Base-by-base conservation (phyloP, 306 rosid species). In the Castanea crenata region DNA sequence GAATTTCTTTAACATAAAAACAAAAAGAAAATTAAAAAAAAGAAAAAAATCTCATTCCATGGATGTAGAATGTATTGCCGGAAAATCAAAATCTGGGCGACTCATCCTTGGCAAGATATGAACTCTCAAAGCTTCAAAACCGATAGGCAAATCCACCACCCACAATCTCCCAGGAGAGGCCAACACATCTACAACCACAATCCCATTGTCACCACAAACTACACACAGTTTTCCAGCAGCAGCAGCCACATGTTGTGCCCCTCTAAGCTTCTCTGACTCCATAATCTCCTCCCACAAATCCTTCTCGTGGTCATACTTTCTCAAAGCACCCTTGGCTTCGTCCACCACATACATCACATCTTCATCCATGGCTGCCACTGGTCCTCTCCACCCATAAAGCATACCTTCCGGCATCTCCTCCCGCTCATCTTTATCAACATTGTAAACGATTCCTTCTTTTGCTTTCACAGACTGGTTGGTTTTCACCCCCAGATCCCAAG, bases 301-400 rank as follows among this genome's bases (percentile, higher is more conserved):
- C 74, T 35, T 76, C 35, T 23, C 82, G 0, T 78, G 70, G 2
- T 80, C 55, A 9, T 92, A 94, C 69, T 61, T 86, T 56, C 87
- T 87, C 25, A 94, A 2, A 11, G 57, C 57, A 0, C 95, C 97
- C 2, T 76, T 83, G 0, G 15, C 86, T 63, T 91, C 97, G 29
- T 92, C 95, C 62, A 94, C 91, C 5, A 82, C 92, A 54, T 83
- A 94, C 93, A 94, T 82, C 16, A 76, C 90, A 0, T 87, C 85
- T 69, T 91, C 97, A 25, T 85, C 94, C 97, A 94, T 85, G 41
- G 99, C 94, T 3, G 93, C 97, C 72, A 88, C 99, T 13, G 99
- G 99, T 2, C 99, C 97, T 15, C 86, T 85, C 94, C 97, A 94
- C 2, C 97, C 97, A 1, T 27, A 77, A 5, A 90, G 38, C 99